A percentile compares a stretch with the other conserved stretches of the same genome.
These are phyloP conservation scores for Colletotrichum siamense DNA, from an alignment of 2,329 filamentous ascomycete species.

Conservation along the genomic window DNA sequence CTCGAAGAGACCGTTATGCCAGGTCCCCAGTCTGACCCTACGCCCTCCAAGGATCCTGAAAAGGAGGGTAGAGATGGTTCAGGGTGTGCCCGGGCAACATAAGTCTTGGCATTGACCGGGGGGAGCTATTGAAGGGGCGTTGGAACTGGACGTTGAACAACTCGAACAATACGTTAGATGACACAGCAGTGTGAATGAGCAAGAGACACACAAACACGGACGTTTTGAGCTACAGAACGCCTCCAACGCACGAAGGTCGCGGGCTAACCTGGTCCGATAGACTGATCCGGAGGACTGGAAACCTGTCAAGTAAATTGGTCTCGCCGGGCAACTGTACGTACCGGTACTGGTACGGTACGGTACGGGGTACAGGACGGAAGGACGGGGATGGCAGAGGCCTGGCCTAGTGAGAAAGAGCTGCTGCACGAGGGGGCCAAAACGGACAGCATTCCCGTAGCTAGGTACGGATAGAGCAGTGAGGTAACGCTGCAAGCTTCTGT, in stretches of 20 bases:
- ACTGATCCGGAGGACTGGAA: background rate
- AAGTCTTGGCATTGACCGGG: background rate
- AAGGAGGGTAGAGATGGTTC: background rate
- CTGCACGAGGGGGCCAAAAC: conserved; percentile 11
- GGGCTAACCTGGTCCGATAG: background rate
- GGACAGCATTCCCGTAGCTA: background rate
- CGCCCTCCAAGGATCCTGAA: background rate
- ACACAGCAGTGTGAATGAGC: background rate
- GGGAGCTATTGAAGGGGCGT: background rate
- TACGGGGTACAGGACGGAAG: background rate
- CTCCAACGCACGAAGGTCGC: background rate
- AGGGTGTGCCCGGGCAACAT: background rate
- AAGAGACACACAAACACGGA: background rate
- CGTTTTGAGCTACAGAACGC: background rate
- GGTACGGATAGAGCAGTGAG: background rate
- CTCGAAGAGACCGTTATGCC: background rate
- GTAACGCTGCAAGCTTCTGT: background rate
- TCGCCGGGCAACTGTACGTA: background rate
- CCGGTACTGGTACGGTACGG: background rate
- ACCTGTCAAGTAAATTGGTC: background rate
- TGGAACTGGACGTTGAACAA: background rate
- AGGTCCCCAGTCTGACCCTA: background rate
- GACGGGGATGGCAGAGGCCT: background rate
- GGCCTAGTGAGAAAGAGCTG: background rate
- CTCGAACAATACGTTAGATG: background rate